A percentile compares a stretch with the other conserved stretches of the same genome.
Evolutionary conservation across 805 yeast species (phyloP).

Genomic region (Tetrapisispora namnaoensis): DNA sequence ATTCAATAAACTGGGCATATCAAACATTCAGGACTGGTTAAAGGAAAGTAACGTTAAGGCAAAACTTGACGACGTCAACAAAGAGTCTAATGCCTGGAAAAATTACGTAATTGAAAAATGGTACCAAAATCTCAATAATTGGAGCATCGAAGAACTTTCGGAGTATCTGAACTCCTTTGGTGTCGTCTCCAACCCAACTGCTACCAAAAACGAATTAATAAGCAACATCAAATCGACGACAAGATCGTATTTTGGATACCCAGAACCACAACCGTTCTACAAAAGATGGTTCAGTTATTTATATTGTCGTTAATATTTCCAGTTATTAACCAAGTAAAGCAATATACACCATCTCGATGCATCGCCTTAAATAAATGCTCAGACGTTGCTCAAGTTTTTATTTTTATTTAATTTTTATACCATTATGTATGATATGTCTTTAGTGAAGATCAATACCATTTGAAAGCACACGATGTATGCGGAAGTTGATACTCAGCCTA

Average conservation of each 20-base stretch:
- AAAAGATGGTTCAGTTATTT: constrained; percentile 15
- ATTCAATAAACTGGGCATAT: neutral
- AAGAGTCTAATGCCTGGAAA: constrained; percentile 8
- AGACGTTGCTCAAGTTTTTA: too few species aligned
- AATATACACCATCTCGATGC: too few species aligned
- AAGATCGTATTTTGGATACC: constrained; percentile 28
- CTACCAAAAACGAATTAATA: constrained; percentile 30
- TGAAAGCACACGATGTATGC: too few species aligned
- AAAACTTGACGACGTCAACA: constrained; percentile 30
- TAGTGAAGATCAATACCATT: too few species aligned
- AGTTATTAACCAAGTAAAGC: neutral
- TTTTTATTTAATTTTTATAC: too few species aligned
- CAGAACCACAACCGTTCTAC: constrained; percentile 20
- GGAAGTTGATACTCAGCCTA: too few species aligned
- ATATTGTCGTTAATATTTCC: neutral
- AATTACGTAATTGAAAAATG: constrained; percentile 13
- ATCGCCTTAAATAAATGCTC: too few species aligned
- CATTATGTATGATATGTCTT: too few species aligned
- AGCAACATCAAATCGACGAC: constrained; percentile 35
- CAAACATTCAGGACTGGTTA: neutral
- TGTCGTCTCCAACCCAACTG: constrained; percentile 15
- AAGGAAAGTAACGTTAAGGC: constrained; percentile 4
- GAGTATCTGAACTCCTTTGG: constrained; percentile 37
- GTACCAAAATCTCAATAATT: constrained; percentile 28
- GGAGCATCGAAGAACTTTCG: constrained; percentile 36